Conservation (phyloP, 169 alveolate species). For the Ichthyophthirius multifiliis region DNA sequence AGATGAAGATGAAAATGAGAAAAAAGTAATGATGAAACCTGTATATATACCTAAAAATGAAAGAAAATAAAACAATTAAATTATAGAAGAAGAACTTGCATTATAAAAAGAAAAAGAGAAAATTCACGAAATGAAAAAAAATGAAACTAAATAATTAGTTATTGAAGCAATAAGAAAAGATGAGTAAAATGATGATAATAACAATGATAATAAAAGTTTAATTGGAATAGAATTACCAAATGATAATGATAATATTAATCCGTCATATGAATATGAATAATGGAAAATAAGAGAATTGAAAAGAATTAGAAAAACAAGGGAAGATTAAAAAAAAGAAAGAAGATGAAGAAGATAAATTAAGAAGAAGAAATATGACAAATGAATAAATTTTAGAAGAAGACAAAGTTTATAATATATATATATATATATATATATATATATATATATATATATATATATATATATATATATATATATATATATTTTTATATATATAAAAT, state of each 20-base stretch:
- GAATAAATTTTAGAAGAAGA: conserved; percentile 77
- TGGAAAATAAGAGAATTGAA: conserved; percentile 84
- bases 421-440: too few species aligned
- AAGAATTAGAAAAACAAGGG: conserved; percentile 71
- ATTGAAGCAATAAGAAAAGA: neutral
- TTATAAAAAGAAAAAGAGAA: conserved; percentile 28
- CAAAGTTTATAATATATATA: too few species aligned
- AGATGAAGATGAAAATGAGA: conserved; percentile 27
- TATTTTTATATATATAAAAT: too few species aligned
- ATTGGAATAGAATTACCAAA: conserved; percentile 58
- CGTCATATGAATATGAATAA: conserved; percentile 63
- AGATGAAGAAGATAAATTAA: conserved; percentile 71
- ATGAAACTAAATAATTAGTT: neutral
- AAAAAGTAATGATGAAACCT: conserved; percentile 11
- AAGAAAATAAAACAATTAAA: conserved; percentile 17
- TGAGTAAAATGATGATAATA: conserved; percentile 14
- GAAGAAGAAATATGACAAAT: conserved; percentile 77
- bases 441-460: too few species aligned
- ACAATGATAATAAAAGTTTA: too few species aligned
- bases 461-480: too few species aligned
- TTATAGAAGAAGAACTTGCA: conserved; percentile 17
- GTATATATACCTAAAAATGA: conserved; percentile 20
- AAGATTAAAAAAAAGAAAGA: conserved; percentile 55
- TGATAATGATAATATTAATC: conserved; percentile 73
- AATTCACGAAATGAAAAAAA: conserved; percentile 14